phyloP scores from a whole-genome alignment of 2,329 filamentous ascomycete species.

The Drechmeria coniospora region DNA sequence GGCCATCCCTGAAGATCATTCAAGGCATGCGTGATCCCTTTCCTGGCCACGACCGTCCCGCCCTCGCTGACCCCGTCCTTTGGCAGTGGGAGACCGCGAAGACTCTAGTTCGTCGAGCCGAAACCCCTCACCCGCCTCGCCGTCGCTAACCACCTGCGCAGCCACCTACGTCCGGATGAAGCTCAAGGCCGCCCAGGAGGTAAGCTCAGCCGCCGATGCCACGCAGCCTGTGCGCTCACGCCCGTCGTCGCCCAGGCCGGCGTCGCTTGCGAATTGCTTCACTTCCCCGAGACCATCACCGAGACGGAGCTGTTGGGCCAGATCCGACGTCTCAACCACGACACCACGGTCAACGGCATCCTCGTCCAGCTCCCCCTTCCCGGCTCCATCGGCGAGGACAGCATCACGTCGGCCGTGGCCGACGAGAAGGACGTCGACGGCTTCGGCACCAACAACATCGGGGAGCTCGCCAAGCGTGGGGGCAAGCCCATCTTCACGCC shows the following conservation, averaged over 20 bases:
- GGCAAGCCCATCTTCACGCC: slow-evolving; percentile 80
- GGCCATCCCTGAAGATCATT: slow-evolving; percentile 83
- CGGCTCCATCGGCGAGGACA: slow-evolving; percentile 77
- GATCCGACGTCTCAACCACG: slow-evolving; percentile 72
- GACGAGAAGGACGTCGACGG: slow-evolving; percentile 97
- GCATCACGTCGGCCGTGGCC: slow-evolving; percentile 75
- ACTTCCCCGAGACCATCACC: slow-evolving; percentile 65
- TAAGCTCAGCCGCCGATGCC: slow-evolving; percentile 22
- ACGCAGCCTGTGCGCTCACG: neutral
- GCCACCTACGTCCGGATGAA: slow-evolving; percentile 99
- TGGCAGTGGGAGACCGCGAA: slow-evolving; percentile 70
- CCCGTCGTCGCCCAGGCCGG: slow-evolving; percentile 46
- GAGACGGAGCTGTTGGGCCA: slow-evolving; percentile 77
- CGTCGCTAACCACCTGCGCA: too few relatives aligned
- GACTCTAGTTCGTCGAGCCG: slow-evolving; percentile 54
- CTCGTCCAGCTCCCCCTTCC: slow-evolving; percentile 88
- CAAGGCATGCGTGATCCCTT: slow-evolving; percentile 57
- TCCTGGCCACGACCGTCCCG: slow-evolving; percentile 3
- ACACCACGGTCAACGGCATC: slow-evolving; percentile 75
- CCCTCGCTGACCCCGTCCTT: too few relatives aligned
- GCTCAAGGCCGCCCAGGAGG: slow-evolving; percentile 88
- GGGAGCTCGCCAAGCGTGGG: slow-evolving; percentile 89
- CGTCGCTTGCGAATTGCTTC: slow-evolving; percentile 74
- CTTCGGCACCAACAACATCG: slow-evolving; percentile 87
- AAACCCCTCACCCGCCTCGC: slow-evolving; percentile 5